phyloP scores from a whole-genome alignment of 352 stramenopile genomes.

The Globisporangium abappressorium region DNA sequence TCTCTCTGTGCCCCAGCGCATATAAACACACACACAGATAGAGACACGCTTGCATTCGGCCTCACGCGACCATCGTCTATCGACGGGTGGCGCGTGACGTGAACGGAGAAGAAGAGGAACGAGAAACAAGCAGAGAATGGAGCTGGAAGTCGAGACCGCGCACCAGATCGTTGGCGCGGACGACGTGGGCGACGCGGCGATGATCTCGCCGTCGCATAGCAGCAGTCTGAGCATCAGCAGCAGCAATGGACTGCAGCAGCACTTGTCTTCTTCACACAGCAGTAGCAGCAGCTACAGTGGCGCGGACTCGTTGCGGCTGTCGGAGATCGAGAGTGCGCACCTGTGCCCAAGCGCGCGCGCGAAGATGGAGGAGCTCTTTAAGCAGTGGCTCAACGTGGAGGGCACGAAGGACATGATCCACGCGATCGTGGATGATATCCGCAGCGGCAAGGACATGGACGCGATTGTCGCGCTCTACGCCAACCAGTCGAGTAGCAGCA shows the following conservation, averaged over 20 bases:
- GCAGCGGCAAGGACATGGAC: constrained; percentile 68
- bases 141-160: constrained; percentile 13
- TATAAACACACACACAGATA: neutral
- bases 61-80: neutral
- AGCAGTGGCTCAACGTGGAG: constrained; percentile 85
- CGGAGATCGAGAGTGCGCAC: constrained; percentile 80
- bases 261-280: constrained; percentile 38
- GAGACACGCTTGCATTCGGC: neutral
- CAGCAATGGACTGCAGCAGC: constrained; percentile 9
- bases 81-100: neutral
- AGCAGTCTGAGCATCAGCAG: constrained; percentile 24
- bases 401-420: constrained; percentile 86
- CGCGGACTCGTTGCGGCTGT: constrained; percentile 57
- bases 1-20: neutral
- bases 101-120: neutral
- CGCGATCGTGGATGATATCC: constrained; percentile 71
- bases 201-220: constrained; percentile 54
- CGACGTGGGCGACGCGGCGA: constrained; percentile 39
- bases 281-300: constrained; percentile 20
- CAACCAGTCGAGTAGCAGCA: constrained; percentile 5
- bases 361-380: constrained; percentile 89
- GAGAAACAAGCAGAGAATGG: constrained; percentile 6
- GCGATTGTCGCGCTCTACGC: constrained; percentile 29
- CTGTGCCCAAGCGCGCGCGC: constrained; percentile 72
- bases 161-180: constrained; percentile 3